Base-by-base conservation (phyloP, 1,284 basidiomycete species). In the Tilletia walkeri region DNA sequence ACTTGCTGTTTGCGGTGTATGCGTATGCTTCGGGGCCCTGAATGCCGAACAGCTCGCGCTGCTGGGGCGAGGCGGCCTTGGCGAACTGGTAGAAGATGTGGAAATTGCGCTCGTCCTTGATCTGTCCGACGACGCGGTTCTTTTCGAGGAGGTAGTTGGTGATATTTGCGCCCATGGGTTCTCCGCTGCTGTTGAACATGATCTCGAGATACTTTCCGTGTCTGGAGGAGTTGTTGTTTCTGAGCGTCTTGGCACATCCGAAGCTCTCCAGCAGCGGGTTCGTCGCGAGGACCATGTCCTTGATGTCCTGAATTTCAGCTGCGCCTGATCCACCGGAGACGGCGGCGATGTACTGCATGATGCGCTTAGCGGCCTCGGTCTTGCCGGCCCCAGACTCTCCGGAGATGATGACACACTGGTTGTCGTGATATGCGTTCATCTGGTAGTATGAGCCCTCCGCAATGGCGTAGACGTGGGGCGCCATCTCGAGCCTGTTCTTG, bases 51-150 rank as follows among this genome's bases (percentile, higher is more conserved):
- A 90, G 88, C 85, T 99, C 95, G 84, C 94, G 89, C 85, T 97
- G 93, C 68, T 90, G 91, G 61, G 90, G 87, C 4, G 91, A 90
- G 4, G 96, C 96, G 5, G 91, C 94, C 84, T 98, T 99, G 54
- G 96, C 97, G 84, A 99, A 95, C 84, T 99, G 96, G 85, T 99
- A 99, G 86, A 99, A 99, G 75, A 99, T 96, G 84, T 99, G 96
- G 85, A 99, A 99, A 84, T 96, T 93, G 73, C 96, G 89, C 85
- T 99, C 96, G 78, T 93, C 92, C 81, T 93, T 91, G 71, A 99
- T 93, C 84, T 99, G 96, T 20, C 94, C 94, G 4, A 98, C 95
- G 14, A 99, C 94, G 75, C 96, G 78, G 68, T 92, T 92, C 85
- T 99, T 99, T 85, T 99, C 96, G 73, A 99, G 86, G 36, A 99